phyloP scores from a whole-genome alignment of 2,329 filamentous ascomycete species.

The Aquanectria penicillioides region DNA sequence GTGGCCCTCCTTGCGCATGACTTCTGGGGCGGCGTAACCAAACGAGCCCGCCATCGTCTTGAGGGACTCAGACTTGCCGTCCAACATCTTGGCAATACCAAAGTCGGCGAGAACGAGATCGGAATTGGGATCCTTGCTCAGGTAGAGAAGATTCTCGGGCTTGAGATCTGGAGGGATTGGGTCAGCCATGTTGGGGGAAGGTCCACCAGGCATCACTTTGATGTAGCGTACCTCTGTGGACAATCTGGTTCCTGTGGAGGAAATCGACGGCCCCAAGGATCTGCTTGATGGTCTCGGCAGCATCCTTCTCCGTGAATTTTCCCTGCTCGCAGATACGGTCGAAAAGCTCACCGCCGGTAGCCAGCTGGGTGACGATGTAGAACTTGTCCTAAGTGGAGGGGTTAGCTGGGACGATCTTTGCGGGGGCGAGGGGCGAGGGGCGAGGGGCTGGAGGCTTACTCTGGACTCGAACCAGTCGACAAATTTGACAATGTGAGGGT shows the following conservation, averaged over 20 bases:
- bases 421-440: conserved; percentile 7
- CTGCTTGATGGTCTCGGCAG: conserved; percentile 93
- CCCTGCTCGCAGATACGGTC: conserved; percentile 98
- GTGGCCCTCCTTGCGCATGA: conserved; percentile 97
- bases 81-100: conserved; percentile 97
- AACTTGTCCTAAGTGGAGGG: conserved; percentile 86
- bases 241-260: conserved; percentile 92
- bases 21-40: conserved; percentile 95
- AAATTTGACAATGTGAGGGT: conserved; percentile 96
- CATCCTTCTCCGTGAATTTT: conserved; percentile 98
- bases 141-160: conserved; percentile 95
- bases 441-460: conserved; percentile 61
- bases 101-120: conserved; percentile 95
- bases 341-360: conserved; percentile 95
- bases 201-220: background rate
- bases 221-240: conserved; percentile 81
- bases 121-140: conserved; percentile 80
- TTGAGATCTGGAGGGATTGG: conserved; percentile 77
- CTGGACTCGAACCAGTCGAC: conserved; percentile 99
- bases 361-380: conserved; percentile 97
- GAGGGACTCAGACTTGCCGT: conserved; percentile 87
- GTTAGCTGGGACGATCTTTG: conserved; percentile 25
- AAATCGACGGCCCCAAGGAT: conserved; percentile 94
- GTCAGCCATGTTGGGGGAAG: conserved; percentile 4
- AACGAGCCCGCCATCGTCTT: conserved; percentile 99